Evolutionary conservation across 345 rosid species (phyloP).

Genomic region (Anastatica hierochuntica): DNA sequence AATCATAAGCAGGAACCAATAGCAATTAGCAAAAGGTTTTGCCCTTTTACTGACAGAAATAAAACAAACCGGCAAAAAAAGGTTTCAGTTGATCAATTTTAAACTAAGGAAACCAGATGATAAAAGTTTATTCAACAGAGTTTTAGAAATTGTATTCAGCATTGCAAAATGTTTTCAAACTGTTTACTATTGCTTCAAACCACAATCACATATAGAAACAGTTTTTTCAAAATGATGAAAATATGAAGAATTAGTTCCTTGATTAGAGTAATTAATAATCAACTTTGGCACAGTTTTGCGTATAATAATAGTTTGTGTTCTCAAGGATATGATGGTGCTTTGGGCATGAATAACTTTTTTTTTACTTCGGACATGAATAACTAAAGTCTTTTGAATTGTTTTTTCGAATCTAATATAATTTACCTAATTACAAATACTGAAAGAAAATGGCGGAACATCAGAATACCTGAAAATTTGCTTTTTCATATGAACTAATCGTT

Average conservation of each 20-base stretch:
- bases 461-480: constrained; percentile 53
- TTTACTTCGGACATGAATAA: background rate
- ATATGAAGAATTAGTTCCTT: background rate
- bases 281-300: background rate
- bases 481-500: constrained; percentile 51
- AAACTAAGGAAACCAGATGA: background rate
- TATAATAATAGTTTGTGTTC: background rate
- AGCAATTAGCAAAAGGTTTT: background rate
- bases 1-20: background rate
- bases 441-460: background rate
- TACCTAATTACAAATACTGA: background rate
- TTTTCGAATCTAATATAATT: background rate
- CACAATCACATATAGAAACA: background rate
- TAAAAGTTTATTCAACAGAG: background rate
- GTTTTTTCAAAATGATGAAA: background rate
- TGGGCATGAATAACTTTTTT: no score
- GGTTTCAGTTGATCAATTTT: constrained; percentile 1
- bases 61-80: background rate
- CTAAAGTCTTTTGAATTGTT: background rate
- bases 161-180: background rate
- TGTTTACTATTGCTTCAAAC: background rate
- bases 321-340: background rate
- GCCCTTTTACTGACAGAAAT: background rate
- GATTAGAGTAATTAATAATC: background rate
- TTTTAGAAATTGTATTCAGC: background rate